Evolutionary conservation across 2,329 filamentous ascomycete genomes (phyloP).

Genomic region (Metarhizium album): DNA sequence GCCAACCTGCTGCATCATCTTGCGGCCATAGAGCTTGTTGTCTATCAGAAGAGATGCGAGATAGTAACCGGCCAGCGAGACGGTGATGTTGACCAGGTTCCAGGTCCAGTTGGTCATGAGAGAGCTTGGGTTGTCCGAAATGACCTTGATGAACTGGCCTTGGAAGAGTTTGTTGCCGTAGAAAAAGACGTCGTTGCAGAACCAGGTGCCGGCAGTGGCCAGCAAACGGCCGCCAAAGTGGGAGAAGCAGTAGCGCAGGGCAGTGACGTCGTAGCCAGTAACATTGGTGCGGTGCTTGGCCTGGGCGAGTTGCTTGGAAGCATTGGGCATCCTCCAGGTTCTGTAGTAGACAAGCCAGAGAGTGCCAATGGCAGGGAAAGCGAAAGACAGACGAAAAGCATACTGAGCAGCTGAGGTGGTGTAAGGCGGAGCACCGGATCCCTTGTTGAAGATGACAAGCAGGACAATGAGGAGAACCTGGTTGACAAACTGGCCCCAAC

Average conservation of each 20-base stretch:
- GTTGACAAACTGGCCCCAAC: slow-evolving; percentile 95
- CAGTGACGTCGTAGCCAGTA: slow-evolving; percentile 85
- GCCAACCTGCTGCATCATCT: slow-evolving; percentile 91
- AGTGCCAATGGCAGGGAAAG: slow-evolving; percentile 80
- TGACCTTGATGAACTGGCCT: slow-evolving; percentile 74
- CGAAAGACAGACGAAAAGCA: slow-evolving; percentile 87
- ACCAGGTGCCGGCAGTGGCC: slow-evolving; percentile 84
- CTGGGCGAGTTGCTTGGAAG: slow-evolving; percentile 68
- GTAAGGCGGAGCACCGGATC: slow-evolving; percentile 64
- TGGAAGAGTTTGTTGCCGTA: slow-evolving; percentile 99
- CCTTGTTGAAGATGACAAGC: slow-evolving; percentile 80
- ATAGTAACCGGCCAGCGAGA: slow-evolving; percentile 84
- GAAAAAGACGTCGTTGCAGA: slow-evolving; percentile 96
- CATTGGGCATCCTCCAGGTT: slow-evolving; percentile 86
- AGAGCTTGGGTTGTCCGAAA: slow-evolving; percentile 57
- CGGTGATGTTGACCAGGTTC: slow-evolving; percentile 84
- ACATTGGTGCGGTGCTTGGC: slow-evolving; percentile 81
- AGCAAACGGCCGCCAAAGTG: slow-evolving; percentile 81
- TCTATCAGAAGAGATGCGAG: slow-evolving; percentile 80
- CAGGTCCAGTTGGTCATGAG: slow-evolving; percentile 85
- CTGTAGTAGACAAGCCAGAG: slow-evolving; percentile 95
- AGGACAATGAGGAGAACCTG: slow-evolving; percentile 80
- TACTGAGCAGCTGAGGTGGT: slow-evolving; percentile 68
- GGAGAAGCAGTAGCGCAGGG: slow-evolving; percentile 64
- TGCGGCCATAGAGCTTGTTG: slow-evolving; percentile 92